Conservation (phyloP, 176 grass and related monocot species). For the Rhynchospora breviuscula region DNA sequence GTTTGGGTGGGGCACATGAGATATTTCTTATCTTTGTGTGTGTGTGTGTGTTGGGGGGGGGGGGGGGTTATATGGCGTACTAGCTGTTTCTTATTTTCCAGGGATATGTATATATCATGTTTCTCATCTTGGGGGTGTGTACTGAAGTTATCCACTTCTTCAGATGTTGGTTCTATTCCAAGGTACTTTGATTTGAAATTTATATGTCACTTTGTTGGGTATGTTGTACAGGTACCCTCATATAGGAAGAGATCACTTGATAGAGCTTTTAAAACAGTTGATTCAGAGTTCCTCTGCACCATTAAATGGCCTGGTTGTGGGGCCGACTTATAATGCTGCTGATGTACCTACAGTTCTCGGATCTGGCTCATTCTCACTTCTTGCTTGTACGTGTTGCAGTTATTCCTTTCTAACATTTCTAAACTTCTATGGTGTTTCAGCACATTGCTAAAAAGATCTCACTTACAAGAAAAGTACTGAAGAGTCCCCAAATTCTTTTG, state of each 20-base stretch:
- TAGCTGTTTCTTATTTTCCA: neutral
- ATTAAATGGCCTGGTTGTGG: conserved; percentile 40
- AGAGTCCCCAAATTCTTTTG: neutral
- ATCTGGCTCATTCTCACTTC: conserved; percentile 77
- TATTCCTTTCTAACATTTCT: conserved; percentile 19
- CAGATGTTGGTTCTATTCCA: neutral
- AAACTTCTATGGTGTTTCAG: neutral
- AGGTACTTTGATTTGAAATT: neutral
- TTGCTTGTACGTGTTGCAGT: conserved; percentile 51
- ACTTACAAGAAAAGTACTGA: neutral
- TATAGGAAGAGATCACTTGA: conserved; percentile 87
- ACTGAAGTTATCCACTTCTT: neutral
- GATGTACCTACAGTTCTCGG: conserved; percentile 86
- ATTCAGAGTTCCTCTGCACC: conserved; percentile 58
- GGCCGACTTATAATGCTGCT: conserved; percentile 60
- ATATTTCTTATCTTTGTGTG: neutral
- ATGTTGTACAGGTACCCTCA: conserved; percentile 69
- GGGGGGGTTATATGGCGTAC: neutral
- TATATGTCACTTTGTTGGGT: neutral
- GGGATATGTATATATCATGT: neutral
- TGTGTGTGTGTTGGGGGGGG: neutral
- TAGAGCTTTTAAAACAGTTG: conserved; percentile 92
- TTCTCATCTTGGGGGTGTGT: neutral
- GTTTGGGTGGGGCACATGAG: neutral
- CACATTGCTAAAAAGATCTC: neutral